Evolutionary conservation across 2,329 filamentous ascomycete species (phyloP).

Genomic region (Aureobasidium sp.): DNA sequence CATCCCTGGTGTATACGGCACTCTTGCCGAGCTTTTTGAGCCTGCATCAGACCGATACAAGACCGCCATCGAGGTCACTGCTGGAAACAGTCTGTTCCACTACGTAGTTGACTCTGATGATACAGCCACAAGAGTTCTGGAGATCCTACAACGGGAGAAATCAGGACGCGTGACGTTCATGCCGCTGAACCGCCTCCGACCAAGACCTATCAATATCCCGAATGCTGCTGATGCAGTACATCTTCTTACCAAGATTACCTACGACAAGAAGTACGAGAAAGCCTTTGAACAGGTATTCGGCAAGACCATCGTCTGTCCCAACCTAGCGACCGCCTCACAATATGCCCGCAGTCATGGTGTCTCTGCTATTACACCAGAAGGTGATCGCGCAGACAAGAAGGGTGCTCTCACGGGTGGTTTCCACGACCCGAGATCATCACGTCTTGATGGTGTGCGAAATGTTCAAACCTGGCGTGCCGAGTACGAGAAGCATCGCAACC

Average conservation of each 20-base stretch:
- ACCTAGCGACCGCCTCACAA: conserved; percentile 75
- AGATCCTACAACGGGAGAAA: conserved; percentile 67
- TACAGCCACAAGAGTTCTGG: conserved; percentile 73
- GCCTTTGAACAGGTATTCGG: conserved; percentile 95
- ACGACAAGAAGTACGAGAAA: conserved; percentile 65
- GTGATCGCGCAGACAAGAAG: conserved; percentile 89
- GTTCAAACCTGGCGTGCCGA: conserved; percentile 67
- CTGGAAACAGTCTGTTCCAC: conserved; percentile 87
- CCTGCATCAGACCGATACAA: conserved; percentile 77
- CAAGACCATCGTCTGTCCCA: conserved; percentile 88
- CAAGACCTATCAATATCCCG: conserved; percentile 63
- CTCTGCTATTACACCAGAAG: conserved; percentile 87
- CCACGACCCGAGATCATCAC: conserved; percentile 76
- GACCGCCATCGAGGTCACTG: conserved; percentile 84
- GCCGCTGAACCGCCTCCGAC: conserved; percentile 73
- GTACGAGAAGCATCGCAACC: conserved; percentile 57
- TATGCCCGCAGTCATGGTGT: conserved; percentile 89
- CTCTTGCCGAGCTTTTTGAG: conserved; percentile 76
- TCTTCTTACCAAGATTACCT: conserved; percentile 75
- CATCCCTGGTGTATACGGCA: conserved; percentile 82
- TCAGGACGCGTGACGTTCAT: conserved; percentile 90
- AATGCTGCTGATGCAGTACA: conserved; percentile 81
- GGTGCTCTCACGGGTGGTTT: conserved; percentile 94
- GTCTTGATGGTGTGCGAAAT: conserved; percentile 72
- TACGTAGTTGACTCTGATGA: conserved; percentile 90